A percentile compares a stretch with the other conserved stretches of the same genome.
Evolutionary conservation across 805 yeast species (phyloP).

Genomic region (Ogataea neopini): DNA sequence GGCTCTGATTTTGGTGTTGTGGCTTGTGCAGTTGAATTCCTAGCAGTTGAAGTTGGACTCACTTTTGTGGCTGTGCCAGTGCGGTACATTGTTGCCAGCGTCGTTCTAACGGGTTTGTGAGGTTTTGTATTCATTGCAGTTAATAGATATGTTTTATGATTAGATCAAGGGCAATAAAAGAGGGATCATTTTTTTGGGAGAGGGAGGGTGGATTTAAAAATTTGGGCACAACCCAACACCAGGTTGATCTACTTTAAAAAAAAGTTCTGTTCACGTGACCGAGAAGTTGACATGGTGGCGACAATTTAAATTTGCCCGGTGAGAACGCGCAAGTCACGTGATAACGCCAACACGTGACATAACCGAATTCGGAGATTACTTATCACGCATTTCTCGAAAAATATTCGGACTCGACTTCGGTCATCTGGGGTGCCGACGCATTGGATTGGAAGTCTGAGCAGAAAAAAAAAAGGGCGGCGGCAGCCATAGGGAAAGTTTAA

Average conservation of each 20-base stretch:
- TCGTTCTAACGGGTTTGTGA: background rate
- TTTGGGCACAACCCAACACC: no score
- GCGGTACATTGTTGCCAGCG: slow-evolving; percentile 4
- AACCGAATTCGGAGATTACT: slow-evolving; percentile 21
- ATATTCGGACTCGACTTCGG: slow-evolving; percentile 26
- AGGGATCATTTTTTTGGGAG: background rate
- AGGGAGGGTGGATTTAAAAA: background rate
- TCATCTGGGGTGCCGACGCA: slow-evolving; percentile 3
- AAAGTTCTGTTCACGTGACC: background rate
- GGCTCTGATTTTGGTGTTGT: background rate
- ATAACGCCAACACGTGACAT: slow-evolving; percentile 4
- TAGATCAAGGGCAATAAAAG: background rate
- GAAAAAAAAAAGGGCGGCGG: slow-evolving; percentile 2
- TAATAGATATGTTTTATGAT: background rate
- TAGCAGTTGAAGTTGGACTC: background rate
- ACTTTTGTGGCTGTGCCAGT: background rate
- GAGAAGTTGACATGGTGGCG: background rate
- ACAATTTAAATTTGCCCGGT: slow-evolving; percentile 6
- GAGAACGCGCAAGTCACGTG: background rate
- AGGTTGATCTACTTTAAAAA: no score
- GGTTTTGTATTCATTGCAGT: background rate
- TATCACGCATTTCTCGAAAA: slow-evolving; percentile 7
- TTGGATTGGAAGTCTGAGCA: slow-evolving; percentile 4
- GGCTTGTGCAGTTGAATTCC: background rate
- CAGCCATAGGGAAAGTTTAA: background rate